These are phyloP conservation scores for Didymella exigua DNA, from an alignment of 2,329 filamentous ascomycete species.

Conservation along the genomic window DNA sequence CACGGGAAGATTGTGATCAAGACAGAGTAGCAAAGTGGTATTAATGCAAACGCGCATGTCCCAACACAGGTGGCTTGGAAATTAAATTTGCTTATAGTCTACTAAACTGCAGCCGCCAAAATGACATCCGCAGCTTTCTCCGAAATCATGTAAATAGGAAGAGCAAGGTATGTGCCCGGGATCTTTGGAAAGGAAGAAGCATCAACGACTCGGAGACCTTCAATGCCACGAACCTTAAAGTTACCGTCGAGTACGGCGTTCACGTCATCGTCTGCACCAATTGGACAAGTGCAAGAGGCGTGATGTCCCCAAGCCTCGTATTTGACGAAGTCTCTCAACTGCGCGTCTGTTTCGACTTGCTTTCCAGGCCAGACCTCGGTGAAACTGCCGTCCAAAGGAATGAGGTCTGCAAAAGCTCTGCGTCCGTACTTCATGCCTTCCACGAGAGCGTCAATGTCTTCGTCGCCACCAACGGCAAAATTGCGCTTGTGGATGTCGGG, in stretches of 20 bases:
- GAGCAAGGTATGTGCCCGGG: conserved; percentile 60
- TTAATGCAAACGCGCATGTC: background rate
- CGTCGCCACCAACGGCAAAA: conserved; percentile 24
- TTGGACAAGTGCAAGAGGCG: conserved; percentile 62
- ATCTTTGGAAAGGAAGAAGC: conserved; percentile 40
- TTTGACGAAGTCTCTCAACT: conserved; percentile 45
- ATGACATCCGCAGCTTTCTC: conserved; percentile 70
- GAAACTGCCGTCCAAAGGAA: conserved; percentile 54
- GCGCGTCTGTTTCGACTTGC: conserved; percentile 50
- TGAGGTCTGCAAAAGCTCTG: conserved; percentile 45
- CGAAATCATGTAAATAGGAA: conserved; percentile 62
- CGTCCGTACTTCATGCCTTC: conserved; percentile 63
- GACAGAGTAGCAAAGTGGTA: background rate
- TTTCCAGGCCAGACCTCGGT: conserved; percentile 57
- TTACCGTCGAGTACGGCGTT: conserved; percentile 62
- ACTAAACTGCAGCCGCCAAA: conserved; percentile 24
- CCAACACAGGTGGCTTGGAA: background rate
- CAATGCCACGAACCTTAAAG: conserved; percentile 58
- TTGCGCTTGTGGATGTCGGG: conserved; percentile 58
- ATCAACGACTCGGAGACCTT: conserved; percentile 57
- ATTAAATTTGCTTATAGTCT: background rate
- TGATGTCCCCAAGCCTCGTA: conserved; percentile 57
- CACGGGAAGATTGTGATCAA: conserved; percentile 7
- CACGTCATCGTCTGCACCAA: conserved; percentile 57
- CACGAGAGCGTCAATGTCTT: conserved; percentile 59